phyloP scores from a whole-genome alignment of 1,284 basidiomycete genomes.

The Trametes sp. region DNA sequence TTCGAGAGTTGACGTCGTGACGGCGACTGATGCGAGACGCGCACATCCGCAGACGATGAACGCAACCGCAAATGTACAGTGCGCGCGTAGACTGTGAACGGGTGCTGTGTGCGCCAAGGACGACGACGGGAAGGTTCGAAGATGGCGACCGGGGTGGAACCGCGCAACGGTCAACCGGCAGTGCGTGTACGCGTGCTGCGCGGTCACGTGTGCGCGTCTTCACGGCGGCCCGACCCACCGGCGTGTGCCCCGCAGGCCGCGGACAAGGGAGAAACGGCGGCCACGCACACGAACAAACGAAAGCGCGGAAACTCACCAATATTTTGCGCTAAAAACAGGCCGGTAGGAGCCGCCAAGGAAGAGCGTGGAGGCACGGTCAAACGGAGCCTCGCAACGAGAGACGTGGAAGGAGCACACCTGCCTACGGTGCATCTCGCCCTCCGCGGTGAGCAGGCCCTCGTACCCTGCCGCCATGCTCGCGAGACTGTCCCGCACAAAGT shows the following conservation, averaged over 20 bases:
- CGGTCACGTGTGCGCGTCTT: constrained; percentile 28
- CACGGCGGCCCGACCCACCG: constrained; percentile 11
- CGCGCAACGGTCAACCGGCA: constrained; percentile 8
- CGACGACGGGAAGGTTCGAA: not conserved
- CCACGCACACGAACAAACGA: constrained; percentile 20
- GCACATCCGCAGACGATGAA: not conserved
- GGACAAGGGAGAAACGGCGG: constrained; percentile 1
- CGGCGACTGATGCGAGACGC: not conserved
- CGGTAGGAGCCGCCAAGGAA: not conserved
- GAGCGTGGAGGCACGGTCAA: not conserved
- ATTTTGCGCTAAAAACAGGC: constrained; percentile 48
- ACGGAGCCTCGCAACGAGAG: not conserved
- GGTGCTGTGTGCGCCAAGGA: constrained; percentile 1
- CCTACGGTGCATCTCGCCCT: constrained; percentile 59
- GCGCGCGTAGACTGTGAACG: too few relatives aligned
- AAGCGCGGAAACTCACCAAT: constrained; percentile 41
- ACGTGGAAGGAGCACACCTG: constrained; percentile 48
- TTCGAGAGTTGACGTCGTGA: not conserved
- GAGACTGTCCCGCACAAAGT: constrained; percentile 64
- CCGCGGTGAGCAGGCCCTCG: constrained; percentile 57
- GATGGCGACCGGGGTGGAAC: constrained; percentile 1
- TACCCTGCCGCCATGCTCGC: constrained; percentile 59
- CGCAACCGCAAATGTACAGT: too few relatives aligned
- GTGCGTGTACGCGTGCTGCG: constrained; percentile 8
- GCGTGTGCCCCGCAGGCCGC: constrained; percentile 8